Base-by-base conservation (phyloP, 768 basidiomycete genomes). In the Tulasnella sp. region DNA sequence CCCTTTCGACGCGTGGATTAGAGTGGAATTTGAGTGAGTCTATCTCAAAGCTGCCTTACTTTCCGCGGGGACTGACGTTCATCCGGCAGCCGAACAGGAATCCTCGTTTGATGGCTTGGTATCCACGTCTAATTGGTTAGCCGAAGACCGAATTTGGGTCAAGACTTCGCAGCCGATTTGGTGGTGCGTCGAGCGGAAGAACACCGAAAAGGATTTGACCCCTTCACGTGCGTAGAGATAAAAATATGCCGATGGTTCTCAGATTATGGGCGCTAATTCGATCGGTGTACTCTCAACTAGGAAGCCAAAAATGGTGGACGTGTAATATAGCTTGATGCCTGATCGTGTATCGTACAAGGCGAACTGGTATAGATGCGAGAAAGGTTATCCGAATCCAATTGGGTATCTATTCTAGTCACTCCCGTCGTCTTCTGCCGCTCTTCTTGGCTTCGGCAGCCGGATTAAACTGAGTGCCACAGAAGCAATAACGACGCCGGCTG, bases 81-180 rank as follows among this genome's bases (percentile, higher is more conserved):
- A 31, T 34, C 38, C 29, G 37, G 37, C 82, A 92, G 91, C 85
- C 75, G 85, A 90, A 25, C 82, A 85, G 67, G 83, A 85, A 78
- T 97, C 96, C 0, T 93, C 91, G 0, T 93, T 99, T 77, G 90
- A 92, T 52, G 93, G 93, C 0, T 80, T 94, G 31, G 82, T 99
- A 0, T 99, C 97, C 0, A 97, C 96, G 0, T 98, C 96, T 0
- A 99, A 99, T 80, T 95, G 97, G 79, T 86, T 99, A 8, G 81
- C 94, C 1, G 87, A 91, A 78, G 84, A 86, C 25, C 81, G 86
- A 0, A 91, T 97, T 6, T 89, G 86, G 81, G 85, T 98, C 72
- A 88, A 87, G 81, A 98, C 96, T 0, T 88, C 91, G 31, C 88
- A 86, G 71, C 92, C 95, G 0, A 91, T 99, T 58, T 91, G 93